Conservation (phyloP, 768 basidiomycete genomes). For the Suillus placidus region DNA sequence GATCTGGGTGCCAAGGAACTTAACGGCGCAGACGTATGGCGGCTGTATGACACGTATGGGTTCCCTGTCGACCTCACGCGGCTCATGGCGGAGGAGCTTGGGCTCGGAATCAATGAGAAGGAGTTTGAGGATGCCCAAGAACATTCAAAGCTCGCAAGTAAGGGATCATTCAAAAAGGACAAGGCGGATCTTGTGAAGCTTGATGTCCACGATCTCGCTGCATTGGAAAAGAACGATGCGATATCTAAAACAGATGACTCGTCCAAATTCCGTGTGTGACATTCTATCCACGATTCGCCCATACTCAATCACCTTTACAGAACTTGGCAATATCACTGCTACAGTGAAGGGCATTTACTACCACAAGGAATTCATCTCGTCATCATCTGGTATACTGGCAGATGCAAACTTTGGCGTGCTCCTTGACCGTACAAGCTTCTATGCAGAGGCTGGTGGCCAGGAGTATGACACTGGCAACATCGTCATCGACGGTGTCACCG, state of each 20-base stretch:
- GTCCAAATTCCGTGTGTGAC: constrained; percentile 79
- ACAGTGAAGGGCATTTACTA: constrained; percentile 84
- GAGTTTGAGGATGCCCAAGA: constrained; percentile 91
- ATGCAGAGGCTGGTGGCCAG: constrained; percentile 97
- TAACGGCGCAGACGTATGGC: constrained; percentile 93
- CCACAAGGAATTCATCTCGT: constrained; percentile 70
- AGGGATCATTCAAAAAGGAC: constrained; percentile 75
- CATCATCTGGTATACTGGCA: constrained; percentile 68
- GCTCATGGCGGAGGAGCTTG: constrained; percentile 95
- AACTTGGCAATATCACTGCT: constrained; percentile 74
- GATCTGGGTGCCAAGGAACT: constrained; percentile 66
- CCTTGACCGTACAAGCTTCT: constrained; percentile 93
- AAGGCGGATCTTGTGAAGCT: constrained; percentile 76
- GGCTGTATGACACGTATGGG: constrained; percentile 96
- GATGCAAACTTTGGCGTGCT: constrained; percentile 78
- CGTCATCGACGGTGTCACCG: constrained; percentile 85
- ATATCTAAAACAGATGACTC: constrained; percentile 94
- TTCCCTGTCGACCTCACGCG: constrained; percentile 97
- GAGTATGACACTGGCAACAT: constrained; percentile 97
- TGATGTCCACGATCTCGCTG: constrained; percentile 93
- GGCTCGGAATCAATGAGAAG: constrained; percentile 78
- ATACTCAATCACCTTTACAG: constrained; percentile 39
- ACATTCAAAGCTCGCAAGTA: constrained; percentile 89
- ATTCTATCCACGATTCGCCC: not conserved
- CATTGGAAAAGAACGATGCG: constrained; percentile 72